Conservation (phyloP, 306 rosid genomes). For the Quercus cerris region DNA sequence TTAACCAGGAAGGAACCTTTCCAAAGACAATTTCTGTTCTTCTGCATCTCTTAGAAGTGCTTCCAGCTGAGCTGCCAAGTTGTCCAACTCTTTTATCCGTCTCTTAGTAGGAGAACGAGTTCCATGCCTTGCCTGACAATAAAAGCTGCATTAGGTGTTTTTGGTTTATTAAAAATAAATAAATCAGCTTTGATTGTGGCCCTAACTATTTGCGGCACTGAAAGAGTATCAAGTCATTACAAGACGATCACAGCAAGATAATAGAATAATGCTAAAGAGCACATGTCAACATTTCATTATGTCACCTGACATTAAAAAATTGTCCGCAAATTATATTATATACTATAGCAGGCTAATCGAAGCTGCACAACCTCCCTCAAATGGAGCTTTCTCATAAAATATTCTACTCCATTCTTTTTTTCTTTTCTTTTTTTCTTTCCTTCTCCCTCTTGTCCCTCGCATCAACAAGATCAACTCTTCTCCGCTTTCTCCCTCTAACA, state of each 20-base stretch:
- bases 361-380: not conserved
- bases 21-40: conserved; percentile 40
- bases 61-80: conserved; percentile 48
- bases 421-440: no score
- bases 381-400: not conserved
- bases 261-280: not conserved
- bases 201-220: not conserved
- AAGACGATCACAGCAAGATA: not conserved
- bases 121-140: conserved; percentile 88
- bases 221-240: not conserved
- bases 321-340: not conserved
- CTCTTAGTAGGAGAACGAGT: conserved; percentile 85
- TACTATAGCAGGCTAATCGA: not conserved
- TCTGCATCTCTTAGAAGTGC: conserved; percentile 50
- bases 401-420: not conserved
- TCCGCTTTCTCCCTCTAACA: no score
- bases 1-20: conserved; percentile 72
- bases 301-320: not conserved
- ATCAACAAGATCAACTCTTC: no score
- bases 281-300: not conserved
- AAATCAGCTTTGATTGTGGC: not conserved
- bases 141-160: conserved; percentile 14
- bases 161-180: not conserved
- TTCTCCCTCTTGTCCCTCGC: no score
- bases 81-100: conserved; percentile 57